Percentiles rank a stretch among this genome's conserved stretches.
These are phyloP conservation scores for Fraxinus xanthoxyloides DNA, from an alignment of 305 asterid species.

Conservation along the genomic window DNA sequence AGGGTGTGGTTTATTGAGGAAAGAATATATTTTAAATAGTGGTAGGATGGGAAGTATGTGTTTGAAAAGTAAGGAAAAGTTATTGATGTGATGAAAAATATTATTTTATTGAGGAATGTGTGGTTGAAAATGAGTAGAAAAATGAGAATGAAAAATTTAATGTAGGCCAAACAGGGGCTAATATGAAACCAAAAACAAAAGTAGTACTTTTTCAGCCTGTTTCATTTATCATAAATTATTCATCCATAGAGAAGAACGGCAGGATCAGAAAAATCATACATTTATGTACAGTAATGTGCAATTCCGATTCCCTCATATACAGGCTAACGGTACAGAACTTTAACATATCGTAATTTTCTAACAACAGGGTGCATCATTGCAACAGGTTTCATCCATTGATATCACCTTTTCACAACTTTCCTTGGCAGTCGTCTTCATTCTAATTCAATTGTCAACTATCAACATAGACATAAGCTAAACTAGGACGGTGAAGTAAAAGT, in stretches of 20 bases:
- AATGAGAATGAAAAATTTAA: too few species aligned
- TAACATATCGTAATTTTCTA: not conserved
- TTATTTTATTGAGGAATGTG: too few species aligned
- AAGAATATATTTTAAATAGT: too few species aligned
- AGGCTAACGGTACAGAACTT: not conserved
- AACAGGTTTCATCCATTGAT: not conserved
- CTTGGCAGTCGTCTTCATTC: not conserved
- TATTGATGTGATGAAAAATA: too few species aligned
- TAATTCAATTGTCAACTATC: not conserved
- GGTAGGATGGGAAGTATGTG: too few species aligned
- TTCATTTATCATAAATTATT: not conserved
- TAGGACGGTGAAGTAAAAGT: not conserved
- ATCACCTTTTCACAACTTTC: not conserved
- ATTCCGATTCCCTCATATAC: not conserved
- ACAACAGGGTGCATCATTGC: not conserved
- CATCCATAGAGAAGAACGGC: not conserved
- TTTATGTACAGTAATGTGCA: not conserved
- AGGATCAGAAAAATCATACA: not conserved
- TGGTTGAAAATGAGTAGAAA: too few species aligned
- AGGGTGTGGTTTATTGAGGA: too few species aligned
- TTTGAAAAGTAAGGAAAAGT: too few species aligned
- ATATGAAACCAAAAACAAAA: not conserved
- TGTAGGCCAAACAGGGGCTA: too few species aligned
- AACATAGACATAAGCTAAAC: not conserved
- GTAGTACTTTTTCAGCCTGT: not conserved